phyloP scores from a whole-genome alignment of 768 basidiomycete species.

The Boletus coccyginus region DNA sequence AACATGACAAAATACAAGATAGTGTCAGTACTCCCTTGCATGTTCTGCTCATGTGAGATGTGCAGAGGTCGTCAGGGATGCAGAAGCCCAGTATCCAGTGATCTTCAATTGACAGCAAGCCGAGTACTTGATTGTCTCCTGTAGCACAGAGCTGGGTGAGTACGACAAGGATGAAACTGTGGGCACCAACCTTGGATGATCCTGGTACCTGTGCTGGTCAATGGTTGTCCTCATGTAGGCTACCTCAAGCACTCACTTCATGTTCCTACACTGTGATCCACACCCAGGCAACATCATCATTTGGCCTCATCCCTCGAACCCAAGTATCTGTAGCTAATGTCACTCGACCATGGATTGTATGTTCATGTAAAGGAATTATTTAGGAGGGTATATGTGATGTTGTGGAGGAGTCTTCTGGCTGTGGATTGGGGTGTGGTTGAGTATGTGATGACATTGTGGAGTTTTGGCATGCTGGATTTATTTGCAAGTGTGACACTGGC shows the following conservation, averaged over 20 bases:
- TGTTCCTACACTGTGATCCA: constrained; percentile 75
- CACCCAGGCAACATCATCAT: constrained; percentile 80
- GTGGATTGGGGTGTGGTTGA: constrained; percentile 54
- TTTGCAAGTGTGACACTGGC: constrained; percentile 72
- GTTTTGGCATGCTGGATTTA: constrained; percentile 66
- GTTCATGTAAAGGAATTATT: constrained; percentile 70
- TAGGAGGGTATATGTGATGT: constrained; percentile 66
- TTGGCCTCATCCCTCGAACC: constrained; percentile 40
- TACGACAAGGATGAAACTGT: not conserved
- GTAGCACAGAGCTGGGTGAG: not conserved
- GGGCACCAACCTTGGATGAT: constrained; percentile 36
- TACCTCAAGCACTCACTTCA: constrained; percentile 45
- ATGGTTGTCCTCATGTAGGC: not conserved
- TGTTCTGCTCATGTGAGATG: constrained; percentile 42
- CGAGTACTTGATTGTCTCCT: constrained; percentile 81
- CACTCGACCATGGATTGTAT: constrained; percentile 93
- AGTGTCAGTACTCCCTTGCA: constrained; percentile 51
- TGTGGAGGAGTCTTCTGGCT: constrained; percentile 69
- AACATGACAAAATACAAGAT: constrained; percentile 70
- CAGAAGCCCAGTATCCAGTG: constrained; percentile 79
- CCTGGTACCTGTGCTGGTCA: constrained; percentile 7
- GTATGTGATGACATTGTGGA: constrained; percentile 56
- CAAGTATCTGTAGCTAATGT: constrained; percentile 58
- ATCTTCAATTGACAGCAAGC: constrained; percentile 90
- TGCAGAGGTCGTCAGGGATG: constrained; percentile 50